Conservation (phyloP, 2,329 filamentous ascomycete species). For the Cladobotryum protrusum region DNA sequence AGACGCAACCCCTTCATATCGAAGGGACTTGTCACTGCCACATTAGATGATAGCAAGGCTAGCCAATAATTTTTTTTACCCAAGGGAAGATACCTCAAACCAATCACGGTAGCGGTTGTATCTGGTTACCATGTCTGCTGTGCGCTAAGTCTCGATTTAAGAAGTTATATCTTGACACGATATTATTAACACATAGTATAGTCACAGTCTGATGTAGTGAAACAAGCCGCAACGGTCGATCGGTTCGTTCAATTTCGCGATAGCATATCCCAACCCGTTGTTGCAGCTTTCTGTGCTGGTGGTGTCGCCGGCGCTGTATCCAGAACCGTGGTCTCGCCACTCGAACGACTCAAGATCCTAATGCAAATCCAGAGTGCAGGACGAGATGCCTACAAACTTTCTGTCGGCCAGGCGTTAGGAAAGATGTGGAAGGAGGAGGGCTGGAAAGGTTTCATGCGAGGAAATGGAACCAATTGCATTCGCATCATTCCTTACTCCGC, state of each 20-base stretch:
- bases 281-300: constrained; percentile 89
- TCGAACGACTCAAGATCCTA: constrained; percentile 95
- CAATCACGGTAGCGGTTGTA: constrained; percentile 14
- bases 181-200: constrained; percentile 12
- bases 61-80: constrained; percentile 13
- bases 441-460: constrained; percentile 94
- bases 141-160: constrained; percentile 15
- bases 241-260: constrained; percentile 34
- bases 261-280: constrained; percentile 70
- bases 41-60: constrained; percentile 16
- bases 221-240: constrained; percentile 19
- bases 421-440: constrained; percentile 99
- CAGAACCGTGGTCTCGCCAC: constrained; percentile 89
- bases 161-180: constrained; percentile 1
- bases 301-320: constrained; percentile 96
- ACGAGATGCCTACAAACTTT: constrained; percentile 87
- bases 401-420: constrained; percentile 75
- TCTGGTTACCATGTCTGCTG: constrained; percentile 24
- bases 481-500: constrained; percentile 97
- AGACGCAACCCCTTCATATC: neutral
- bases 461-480: constrained; percentile 97
- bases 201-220: constrained; percentile 22
- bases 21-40: neutral
- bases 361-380: constrained; percentile 91
- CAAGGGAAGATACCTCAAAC: constrained; percentile 14